Evolutionary conservation across 2,329 filamentous ascomycete species (phyloP), one percentile per base, ranked within the genome.

Genomic region (Xylariaceae sp.): DNA sequence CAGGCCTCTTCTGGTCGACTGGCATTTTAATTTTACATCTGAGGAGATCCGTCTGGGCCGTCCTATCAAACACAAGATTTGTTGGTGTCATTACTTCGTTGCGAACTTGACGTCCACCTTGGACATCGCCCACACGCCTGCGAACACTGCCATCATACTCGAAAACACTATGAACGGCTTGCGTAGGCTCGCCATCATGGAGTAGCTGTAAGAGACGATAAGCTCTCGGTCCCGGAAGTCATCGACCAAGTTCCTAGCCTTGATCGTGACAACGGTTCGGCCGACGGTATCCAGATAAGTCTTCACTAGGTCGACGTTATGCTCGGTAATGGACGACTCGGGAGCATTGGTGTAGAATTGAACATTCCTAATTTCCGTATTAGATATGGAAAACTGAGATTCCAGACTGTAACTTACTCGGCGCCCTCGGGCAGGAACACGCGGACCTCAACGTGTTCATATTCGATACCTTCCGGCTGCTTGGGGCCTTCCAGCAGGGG

Each of bases 281-380:
- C 92, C 92, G 19, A 90, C 52, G 0, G 92, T 96, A 60, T 98
- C 92, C 64, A 98, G 83, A 63, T 88, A 98, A 0, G 89, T 95
- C 60, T 80, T 81, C 64, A 92, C 77, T n/a, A 81, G 62, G 43
- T 72, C 75, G 13, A 77, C 57, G 2, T 59, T 57, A 17, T 76
- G 72, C 31, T 72, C 68, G 31, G 77, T 67, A 36, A 92, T 68
- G 24, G 72, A 66, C 5, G 67, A 67, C 14, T 61, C 57, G 1
- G 89, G 88, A 19, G 94, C 68, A 4, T 75, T 73, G 33, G 87
- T 87, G 43, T 75, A 68, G 53, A 81, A 89, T 56, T 83, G 77
- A 49, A 94, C 73, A 45, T 92, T 88, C 42, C 88, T 92, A 49
- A 56, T 60, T 47, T 13, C 13, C 6, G 12, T 11, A 14, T 32